phyloP scores from a whole-genome alignment of 2,329 filamentous ascomycete species.

The Alternaria sp. region DNA sequence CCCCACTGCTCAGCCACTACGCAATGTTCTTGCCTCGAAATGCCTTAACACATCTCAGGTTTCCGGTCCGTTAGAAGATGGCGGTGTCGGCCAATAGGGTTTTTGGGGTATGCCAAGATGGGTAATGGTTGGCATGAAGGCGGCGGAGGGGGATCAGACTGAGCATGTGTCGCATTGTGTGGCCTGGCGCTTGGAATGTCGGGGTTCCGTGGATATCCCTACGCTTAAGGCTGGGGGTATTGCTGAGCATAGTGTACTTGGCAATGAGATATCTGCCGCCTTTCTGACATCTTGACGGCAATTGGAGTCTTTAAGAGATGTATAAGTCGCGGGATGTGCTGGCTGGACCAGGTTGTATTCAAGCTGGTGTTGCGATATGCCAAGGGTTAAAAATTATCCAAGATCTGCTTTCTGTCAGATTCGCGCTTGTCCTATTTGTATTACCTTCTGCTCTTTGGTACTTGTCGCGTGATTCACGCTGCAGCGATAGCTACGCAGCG shows the following conservation, averaged over 20 bases:
- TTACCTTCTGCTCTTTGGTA: not conserved
- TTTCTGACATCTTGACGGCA: not conserved
- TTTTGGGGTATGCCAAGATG: not conserved
- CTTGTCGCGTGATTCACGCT: not conserved
- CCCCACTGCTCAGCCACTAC: conserved; percentile 14
- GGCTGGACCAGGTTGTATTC: not conserved
- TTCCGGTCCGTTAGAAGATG: conserved; percentile 29
- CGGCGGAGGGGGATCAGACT: conserved; percentile 23
- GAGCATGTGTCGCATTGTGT: conserved; percentile 24
- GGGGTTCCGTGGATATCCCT: conserved; percentile 18
- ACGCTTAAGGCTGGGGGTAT: not conserved
- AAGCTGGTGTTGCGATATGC: not conserved
- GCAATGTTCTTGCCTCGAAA: conserved; percentile 13
- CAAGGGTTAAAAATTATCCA: not conserved
- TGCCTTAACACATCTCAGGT: conserved; percentile 17
- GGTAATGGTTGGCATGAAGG: conserved; percentile 5
- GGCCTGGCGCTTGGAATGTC: conserved; percentile 29
- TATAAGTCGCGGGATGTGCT: not conserved
- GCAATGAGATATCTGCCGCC: not conserved
- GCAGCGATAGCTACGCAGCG: not conserved
- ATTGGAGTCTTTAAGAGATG: not conserved
- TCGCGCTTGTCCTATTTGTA: not conserved
- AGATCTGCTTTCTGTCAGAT: not conserved
- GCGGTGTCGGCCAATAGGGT: not conserved
- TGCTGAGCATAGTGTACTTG: not conserved